phyloP scores from a whole-genome alignment of 1,284 basidiomycete species.

The Sanghuangporus baumii region DNA sequence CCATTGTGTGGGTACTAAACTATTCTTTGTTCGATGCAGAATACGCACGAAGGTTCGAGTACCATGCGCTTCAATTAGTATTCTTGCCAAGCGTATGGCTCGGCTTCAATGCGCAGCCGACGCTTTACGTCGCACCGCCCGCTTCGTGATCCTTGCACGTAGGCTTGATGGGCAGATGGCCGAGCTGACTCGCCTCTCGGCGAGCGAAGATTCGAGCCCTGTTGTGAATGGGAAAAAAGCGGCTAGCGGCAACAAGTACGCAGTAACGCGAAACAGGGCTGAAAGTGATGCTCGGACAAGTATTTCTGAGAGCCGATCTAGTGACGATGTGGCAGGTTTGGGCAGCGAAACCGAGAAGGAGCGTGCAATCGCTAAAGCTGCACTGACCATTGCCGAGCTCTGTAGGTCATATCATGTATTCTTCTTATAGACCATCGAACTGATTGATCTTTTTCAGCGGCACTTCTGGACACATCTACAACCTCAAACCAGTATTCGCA shows the following conservation, averaged over 20 bases:
- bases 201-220: slow-evolving; percentile 22
- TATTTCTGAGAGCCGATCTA: not conserved
- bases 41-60: slow-evolving; percentile 79
- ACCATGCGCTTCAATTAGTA: slow-evolving; percentile 71
- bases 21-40: slow-evolving; percentile 32
- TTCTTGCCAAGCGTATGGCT: slow-evolving; percentile 65
- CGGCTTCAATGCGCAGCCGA: slow-evolving; percentile 78
- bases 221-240: not conserved
- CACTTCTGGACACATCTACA: slow-evolving; percentile 10
- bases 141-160: slow-evolving; percentile 78
- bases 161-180: slow-evolving; percentile 78
- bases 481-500: too few relatives aligned
- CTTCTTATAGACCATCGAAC: not conserved
- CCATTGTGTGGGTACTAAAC: not conserved
- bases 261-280: not conserved
- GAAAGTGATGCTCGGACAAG: not conserved
- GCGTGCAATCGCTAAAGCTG: slow-evolving; percentile 82
- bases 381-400: slow-evolving; percentile 84
- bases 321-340: slow-evolving; percentile 16
- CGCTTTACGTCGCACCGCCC: slow-evolving; percentile 72
- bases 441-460: not conserved
- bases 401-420: slow-evolving; percentile 35
- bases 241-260: not conserved
- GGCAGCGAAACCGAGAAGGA: slow-evolving; percentile 76
- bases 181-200: slow-evolving; percentile 41